A percentile compares a stretch with the other conserved stretches of the same genome.
phyloP scores from a whole-genome alignment of 441 rosid genomes.

The Populus hybrid region DNA sequence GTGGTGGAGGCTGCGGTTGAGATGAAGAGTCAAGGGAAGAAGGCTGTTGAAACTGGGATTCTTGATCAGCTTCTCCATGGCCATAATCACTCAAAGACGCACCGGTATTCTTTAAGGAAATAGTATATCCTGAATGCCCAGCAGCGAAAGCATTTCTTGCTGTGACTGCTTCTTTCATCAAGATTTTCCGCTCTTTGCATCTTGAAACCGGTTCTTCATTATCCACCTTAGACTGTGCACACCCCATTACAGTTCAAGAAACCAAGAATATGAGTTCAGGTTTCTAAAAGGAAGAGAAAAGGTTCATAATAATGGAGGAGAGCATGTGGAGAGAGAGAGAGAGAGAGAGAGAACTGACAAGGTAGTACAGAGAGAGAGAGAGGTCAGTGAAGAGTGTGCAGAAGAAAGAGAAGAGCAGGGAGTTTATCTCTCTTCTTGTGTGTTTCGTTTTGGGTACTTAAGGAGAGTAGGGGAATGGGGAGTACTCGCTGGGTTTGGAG shows the following conservation, averaged over 20 bases:
- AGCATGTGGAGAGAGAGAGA: neutral
- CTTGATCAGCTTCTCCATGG: conserved; percentile 61
- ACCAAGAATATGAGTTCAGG: neutral
- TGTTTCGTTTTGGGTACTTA: neutral
- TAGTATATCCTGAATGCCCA: conserved; percentile 68
- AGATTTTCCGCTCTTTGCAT: conserved; percentile 69
- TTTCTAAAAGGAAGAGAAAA: neutral
- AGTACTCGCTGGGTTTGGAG: conserved; percentile 30
- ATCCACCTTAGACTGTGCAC: conserved; percentile 85
- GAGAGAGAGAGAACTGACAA: conserved; percentile 22
- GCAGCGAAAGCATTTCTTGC: conserved; percentile 86
- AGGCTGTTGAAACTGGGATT: conserved; percentile 21
- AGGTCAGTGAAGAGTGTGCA: conserved; percentile 3
- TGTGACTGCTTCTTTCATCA: conserved; percentile 68
- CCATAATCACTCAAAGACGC: conserved; percentile 87
- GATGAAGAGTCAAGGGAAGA: conserved; percentile 3
- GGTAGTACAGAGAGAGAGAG: conserved; percentile 23
- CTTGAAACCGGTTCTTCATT: conserved; percentile 85
- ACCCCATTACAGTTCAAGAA: conserved; percentile 49
- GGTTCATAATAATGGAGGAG: conserved; percentile 5
- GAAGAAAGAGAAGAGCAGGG: neutral
- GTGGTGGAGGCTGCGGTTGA: conserved; percentile 32
- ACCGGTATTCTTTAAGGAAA: conserved; percentile 80
- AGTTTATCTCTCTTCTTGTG: neutral
- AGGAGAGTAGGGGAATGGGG: conserved; percentile 16